Evolutionary conservation across 2,329 filamentous ascomycete species (phyloP).

Genomic region (Ascocoryne sarcoides): DNA sequence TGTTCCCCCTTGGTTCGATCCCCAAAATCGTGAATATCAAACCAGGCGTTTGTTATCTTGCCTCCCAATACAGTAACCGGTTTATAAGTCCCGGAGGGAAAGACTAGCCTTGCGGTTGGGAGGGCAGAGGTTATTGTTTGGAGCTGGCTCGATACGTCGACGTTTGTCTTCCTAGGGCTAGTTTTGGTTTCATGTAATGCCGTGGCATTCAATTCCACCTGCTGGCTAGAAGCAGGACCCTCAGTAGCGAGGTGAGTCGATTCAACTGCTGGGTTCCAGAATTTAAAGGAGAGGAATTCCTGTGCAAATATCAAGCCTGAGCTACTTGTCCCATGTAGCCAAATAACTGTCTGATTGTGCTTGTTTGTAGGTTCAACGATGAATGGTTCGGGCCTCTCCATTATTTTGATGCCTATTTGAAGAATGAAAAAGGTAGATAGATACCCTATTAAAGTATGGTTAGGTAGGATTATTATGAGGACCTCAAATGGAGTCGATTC

Average conservation of each 20-base stretch:
- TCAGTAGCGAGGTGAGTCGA: too few species aligned
- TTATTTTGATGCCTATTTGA: too few species aligned
- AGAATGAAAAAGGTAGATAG: too few species aligned
- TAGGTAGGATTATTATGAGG: too few species aligned
- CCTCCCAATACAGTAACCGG: slow-evolving; percentile 13
- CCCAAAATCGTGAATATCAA: slow-evolving; percentile 17
- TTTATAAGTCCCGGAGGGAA: slow-evolving; percentile 12
- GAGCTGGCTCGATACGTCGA: too few species aligned
- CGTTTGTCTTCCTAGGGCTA: too few species aligned
- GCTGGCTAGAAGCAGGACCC: too few species aligned
- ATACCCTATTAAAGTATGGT: too few species aligned
- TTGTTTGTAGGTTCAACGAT: slow-evolving; percentile 18
- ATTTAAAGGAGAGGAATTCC: neutral
- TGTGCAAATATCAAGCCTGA: slow-evolving; percentile 15
- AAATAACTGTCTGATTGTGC: slow-evolving; percentile 29
- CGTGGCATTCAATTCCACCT: too few species aligned
- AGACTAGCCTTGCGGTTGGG: slow-evolving; percentile 9
- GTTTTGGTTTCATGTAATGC: too few species aligned
- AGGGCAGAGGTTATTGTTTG: neutral
- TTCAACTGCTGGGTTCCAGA: too few species aligned
- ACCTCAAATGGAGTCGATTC: too few species aligned
- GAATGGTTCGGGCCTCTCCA: slow-evolving; percentile 7
- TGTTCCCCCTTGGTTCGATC: slow-evolving; percentile 12
- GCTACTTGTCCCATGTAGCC: slow-evolving; percentile 34
- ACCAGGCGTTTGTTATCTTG: slow-evolving; percentile 17